Percentiles rank a stretch among this genome's conserved stretches.
Conservation (phyloP, 2,329 filamentous ascomycete species). For the Fonsecaea multimorphosa region DNA sequence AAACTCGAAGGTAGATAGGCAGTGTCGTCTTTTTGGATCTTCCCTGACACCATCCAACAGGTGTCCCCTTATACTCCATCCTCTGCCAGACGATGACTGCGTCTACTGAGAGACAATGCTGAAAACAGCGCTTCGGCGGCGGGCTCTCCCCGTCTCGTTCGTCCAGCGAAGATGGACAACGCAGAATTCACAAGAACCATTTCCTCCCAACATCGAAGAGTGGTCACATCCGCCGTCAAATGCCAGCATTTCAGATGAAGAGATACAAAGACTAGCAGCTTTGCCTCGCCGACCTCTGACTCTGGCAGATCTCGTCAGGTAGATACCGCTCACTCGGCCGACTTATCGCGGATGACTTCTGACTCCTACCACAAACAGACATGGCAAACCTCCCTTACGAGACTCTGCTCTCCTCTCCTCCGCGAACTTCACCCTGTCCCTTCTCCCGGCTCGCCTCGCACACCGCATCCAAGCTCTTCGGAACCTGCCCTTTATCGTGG, state of each 20-base stretch:
- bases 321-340: conserved; percentile 41
- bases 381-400: conserved; percentile 83
- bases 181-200: conserved; percentile 28
- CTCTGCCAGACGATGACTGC: neutral
- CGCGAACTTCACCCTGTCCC: conserved; percentile 92
- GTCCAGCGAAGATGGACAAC: conserved; percentile 29
- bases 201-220: conserved; percentile 32
- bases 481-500: conserved; percentile 95
- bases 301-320: conserved; percentile 88
- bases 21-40: neutral
- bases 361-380: conserved; percentile 46
- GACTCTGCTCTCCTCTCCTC: conserved; percentile 81
- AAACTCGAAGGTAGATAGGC: neutral
- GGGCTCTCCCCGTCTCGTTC: conserved; percentile 6
- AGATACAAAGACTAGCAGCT: conserved; percentile 78
- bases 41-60: neutral
- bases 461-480: conserved; percentile 91
- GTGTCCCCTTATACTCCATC: too few relatives aligned
- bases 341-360: neutral
- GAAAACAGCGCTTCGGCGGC: conserved; percentile 22
- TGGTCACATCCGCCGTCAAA: conserved; percentile 50
- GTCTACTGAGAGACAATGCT: conserved; percentile 18
- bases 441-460: conserved; percentile 88
- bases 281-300: conserved; percentile 81
- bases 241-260: conserved; percentile 69